Base-by-base conservation (phyloP, 106 monocot genomes). In the Posidonia australis region DNA sequence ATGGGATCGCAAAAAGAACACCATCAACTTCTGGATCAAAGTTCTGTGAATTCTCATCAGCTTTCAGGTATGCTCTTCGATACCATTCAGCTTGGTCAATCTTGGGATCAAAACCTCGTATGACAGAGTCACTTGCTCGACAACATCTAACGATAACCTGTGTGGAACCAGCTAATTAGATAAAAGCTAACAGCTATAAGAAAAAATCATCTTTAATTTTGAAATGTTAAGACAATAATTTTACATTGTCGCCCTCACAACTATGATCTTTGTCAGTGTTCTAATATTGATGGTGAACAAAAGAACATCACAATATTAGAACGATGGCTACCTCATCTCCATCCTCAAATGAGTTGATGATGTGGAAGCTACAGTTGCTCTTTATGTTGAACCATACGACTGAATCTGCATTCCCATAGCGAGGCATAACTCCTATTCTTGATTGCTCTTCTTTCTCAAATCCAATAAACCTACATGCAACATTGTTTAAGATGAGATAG, bases 401-500 rank as follows among this genome's bases (percentile, higher is more conserved):
- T 10, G 78, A 72, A 21, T 62, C 54, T 20, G 78, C 72, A 51
- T 72, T 54, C 16, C 78, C 72, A 54, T 57, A 78, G 29, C 78
- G 67, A 41, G 78, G 78, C 78, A 78, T 73, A 10, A 78, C 78
- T 12, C 72, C 78, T 13, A 72, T 78, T 49, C 54, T 72, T 18
- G 78, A 46, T 45, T 32, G 54, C 9, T 45, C 58, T 21, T 54
- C 46, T 29, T 36, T 29, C 13, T 73, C 78, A 21, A 55, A 57
- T 19, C 54, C 32, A 5, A 78, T 63, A 9, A 78, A 63, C 31
- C 78, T 78, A 54, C 46, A 54, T n/a, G n/a, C n/a, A n/a, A n/a
- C n/a, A n/a, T n/a, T n/a, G n/a, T n/a, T n/a, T n/a, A n/a, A n/a
- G n/a, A n/a, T n/a, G n/a, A n/a, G n/a, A n/a, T n/a, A n/a, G n/a